These are phyloP conservation scores for Pouteria glomerata DNA, from an alignment of 148 eudicot species.

Conservation along the genomic window DNA sequence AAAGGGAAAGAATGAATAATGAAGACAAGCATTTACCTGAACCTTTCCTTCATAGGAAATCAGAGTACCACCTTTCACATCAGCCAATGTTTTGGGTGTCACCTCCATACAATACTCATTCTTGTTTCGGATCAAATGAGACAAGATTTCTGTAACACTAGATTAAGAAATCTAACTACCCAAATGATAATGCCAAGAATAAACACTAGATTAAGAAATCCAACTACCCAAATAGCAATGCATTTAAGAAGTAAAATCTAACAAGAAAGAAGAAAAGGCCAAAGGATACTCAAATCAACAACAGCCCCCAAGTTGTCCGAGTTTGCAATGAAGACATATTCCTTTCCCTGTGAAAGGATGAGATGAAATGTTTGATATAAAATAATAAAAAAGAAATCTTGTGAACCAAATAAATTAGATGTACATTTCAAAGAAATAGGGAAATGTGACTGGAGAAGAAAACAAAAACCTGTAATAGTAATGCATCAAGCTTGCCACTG, in stretches of 20 bases:
- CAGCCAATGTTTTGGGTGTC: slow-evolving; percentile 98
- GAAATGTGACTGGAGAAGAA: background rate
- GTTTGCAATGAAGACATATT: slow-evolving; percentile 91
- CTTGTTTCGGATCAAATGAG: slow-evolving; percentile 81
- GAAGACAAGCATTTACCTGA: slow-evolving; percentile 48
- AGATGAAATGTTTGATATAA: background rate
- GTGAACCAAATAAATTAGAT: background rate
- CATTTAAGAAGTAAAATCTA: background rate
- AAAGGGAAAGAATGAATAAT: background rate
- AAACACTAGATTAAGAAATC: slow-evolving; percentile 42
- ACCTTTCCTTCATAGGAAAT: slow-evolving; percentile 94
- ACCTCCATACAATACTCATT: slow-evolving; percentile 99
- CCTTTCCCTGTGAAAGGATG: slow-evolving; percentile 71
- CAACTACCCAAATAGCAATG: background rate
- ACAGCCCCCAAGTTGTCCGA: slow-evolving; percentile 96
- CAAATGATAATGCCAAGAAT: background rate
- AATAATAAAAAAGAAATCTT: background rate
- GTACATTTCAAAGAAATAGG: slow-evolving; percentile 1
- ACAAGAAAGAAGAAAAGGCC: background rate
- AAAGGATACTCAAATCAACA: slow-evolving; percentile 97
- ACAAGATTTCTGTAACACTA: slow-evolving; percentile 61
- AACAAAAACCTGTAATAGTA: slow-evolving; percentile 67
- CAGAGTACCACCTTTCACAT: slow-evolving; percentile 98
- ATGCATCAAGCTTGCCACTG: slow-evolving; percentile 89
- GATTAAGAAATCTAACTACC: slow-evolving; percentile 47